Percentiles rank a stretch among this genome's conserved stretches.
Evolutionary conservation across 768 basidiomycete genomes (phyloP).

Genomic region (Leccinum ochraceum): DNA sequence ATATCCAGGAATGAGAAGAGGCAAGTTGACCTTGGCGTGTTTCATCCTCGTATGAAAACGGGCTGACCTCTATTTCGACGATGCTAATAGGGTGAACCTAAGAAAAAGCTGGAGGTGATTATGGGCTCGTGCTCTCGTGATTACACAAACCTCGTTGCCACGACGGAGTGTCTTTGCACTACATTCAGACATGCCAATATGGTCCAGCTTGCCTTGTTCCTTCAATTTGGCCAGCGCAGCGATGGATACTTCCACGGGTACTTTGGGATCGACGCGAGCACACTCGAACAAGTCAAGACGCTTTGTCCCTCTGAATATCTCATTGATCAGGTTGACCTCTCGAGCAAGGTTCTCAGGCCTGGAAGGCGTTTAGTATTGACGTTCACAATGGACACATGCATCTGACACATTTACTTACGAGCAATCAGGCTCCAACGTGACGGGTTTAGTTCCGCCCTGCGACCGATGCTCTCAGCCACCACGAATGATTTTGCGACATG

Average conservation of each 20-base stretch:
- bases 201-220: slow-evolving; percentile 37
- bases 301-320: slow-evolving; percentile 50
- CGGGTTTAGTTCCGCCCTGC: neutral
- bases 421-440: slow-evolving; percentile 16
- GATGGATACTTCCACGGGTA: slow-evolving; percentile 48
- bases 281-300: slow-evolving; percentile 61
- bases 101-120: neutral
- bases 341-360: slow-evolving; percentile 44
- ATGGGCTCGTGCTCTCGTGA: neutral
- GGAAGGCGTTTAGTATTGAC: neutral
- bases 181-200: slow-evolving; percentile 62
- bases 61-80: slow-evolving; percentile 69
- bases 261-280: slow-evolving; percentile 47
- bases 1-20: neutral
- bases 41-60: slow-evolving; percentile 57
- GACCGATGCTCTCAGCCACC: slow-evolving; percentile 38
- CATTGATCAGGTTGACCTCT: slow-evolving; percentile 47
- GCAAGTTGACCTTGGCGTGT: slow-evolving; percentile 40
- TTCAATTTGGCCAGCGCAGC: slow-evolving; percentile 43
- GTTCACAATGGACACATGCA: neutral
- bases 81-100: slow-evolving; percentile 56
- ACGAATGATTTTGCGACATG: slow-evolving; percentile 26
- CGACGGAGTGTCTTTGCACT: slow-evolving; percentile 48
- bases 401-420: slow-evolving; percentile 26
- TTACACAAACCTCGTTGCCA: slow-evolving; percentile 26